phyloP scores from a whole-genome alignment of 2,329 filamentous ascomycete genomes.

The Neopestalotiopsis sp. region DNA sequence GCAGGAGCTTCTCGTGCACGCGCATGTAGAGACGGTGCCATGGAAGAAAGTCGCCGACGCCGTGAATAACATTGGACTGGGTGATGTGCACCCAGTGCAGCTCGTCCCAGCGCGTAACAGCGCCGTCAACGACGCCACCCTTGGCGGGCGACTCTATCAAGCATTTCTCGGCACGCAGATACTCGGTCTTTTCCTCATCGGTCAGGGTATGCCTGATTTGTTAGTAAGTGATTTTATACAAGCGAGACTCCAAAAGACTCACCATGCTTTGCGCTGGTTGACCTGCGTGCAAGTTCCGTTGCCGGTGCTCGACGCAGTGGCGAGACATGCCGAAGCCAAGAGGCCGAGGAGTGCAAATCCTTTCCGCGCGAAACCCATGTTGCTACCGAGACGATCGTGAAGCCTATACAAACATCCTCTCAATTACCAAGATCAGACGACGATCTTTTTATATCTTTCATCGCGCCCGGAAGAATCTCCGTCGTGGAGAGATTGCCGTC shows the following conservation, averaged over 20 bases:
- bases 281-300: not conserved
- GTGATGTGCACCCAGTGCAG: slow-evolving; percentile 38
- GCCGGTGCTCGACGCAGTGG: not conserved
- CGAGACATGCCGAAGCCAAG: not conserved
- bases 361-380: not conserved
- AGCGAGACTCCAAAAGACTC: too few species aligned
- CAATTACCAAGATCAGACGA: not conserved
- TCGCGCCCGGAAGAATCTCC: not conserved
- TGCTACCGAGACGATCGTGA: not conserved
- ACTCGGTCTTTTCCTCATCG: slow-evolving; percentile 34
- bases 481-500: not conserved
- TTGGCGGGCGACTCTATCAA: slow-evolving; percentile 34
- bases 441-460: not conserved
- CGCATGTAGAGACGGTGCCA: slow-evolving; percentile 16
- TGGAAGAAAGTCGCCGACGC: slow-evolving; percentile 24
- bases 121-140: slow-evolving; percentile 23
- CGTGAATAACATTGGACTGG: slow-evolving; percentile 35
- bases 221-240: not conserved
- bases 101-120: slow-evolving; percentile 39
- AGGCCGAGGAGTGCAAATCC: not conserved
- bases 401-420: not conserved
- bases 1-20: slow-evolving; percentile 15
- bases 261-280: slow-evolving; percentile 6
- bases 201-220: slow-evolving; percentile 15
- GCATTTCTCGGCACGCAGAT: slow-evolving; percentile 39